Base-by-base conservation (phyloP, 2,329 filamentous ascomycete species). In the Exophiala bonariae region DNA sequence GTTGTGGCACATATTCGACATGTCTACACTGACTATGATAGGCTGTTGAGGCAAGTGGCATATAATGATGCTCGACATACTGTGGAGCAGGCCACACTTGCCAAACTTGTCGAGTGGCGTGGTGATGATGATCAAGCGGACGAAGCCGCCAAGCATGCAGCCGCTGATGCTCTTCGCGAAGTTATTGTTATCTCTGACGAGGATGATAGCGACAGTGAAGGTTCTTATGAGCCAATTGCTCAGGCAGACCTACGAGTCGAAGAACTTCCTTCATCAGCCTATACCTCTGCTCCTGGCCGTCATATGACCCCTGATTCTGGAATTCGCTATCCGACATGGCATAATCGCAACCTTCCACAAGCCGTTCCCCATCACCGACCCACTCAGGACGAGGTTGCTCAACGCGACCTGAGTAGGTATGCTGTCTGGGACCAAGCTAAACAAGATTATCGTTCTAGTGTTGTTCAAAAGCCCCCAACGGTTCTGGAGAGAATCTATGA, bases 121-220 rank as follows among this genome's bases (percentile, higher is more conserved):
- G 81, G 81, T 37, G 79, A 83, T 61, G 73, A 78, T 58, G 76
- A 79, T 51, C 73, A 63, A 66, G 75, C 70, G 22, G 69, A 69
- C 38, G 69, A 71, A 40, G 76, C 78, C 44, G 67, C 71, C 20
- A 69, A 69, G 41, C 68, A 70, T 34, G 78, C 79, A 42, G 67
- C 83, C 17, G 80, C 83, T 59, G 80, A 83, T 56, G 77, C 81
- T 22, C 79, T 84, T 43, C 76, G 79, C 40, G 81, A 85, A 63
- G 77, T 82, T 48, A 82, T 85, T 56, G 76, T 83, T 43, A 77
- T 84, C 45, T 80, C 81, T 43, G 79, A 82, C 59, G 79, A 82
- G 56, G 78, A 82, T 43, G 77, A 80, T 34, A 69, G 68, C 41
- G 69, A 72, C 34, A 63, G 63, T 19, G 70, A 71, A 44, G 64